Base-by-base conservation (phyloP, 2,329 filamentous ascomycete genomes). In the Exophiala spinifera region DNA sequence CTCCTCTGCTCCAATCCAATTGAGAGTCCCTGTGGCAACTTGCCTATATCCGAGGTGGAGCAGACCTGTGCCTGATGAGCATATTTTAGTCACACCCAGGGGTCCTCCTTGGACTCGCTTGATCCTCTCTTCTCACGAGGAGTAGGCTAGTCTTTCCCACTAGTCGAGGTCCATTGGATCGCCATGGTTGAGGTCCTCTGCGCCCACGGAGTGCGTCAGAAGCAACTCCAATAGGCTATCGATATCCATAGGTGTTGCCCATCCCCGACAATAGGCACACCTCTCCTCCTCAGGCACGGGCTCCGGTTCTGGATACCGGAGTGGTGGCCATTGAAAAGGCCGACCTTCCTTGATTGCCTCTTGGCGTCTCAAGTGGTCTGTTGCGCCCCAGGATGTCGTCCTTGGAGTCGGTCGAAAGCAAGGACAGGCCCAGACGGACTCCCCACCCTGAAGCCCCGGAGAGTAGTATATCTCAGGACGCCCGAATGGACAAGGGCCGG, bases 181-280 rank as follows among this genome's bases (percentile, higher is more conserved):
- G 36, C 17, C 36, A 19, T 39, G 17, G n/a, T 39, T n/a, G 14
- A 39, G 10, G 28, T 31, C 28, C 28, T 31, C 28, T 31, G 28
- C 8, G 28, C 28, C 36, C 36, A 15, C 13, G 36, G 36, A n/a
- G 36, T 19, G 36, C 17, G 36, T n/a, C 17, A 5, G 36, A 15
- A 15, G 36, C 36, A 39, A 15, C 36, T 39, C 36, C 36, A 39
- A 19, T 14, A 21, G 42, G 23, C 14, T 11, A 7, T 44, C 42
- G 20, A 44, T n/a, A 44, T 23, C 42, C 42, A 44, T 44, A 23
- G 42, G 42, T 15, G 42, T 44, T n/a, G 42, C 42, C 45, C 45
- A 47, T 17, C 45, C 45, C 28, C 45, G 23, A 21, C 45, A 47
- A 31, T 33, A 47, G 15, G 25, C 45, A 23, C 45, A 47, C n/a